Conservation (phyloP, 352 stramenopile species). For the Phytopythium boreale region DNA sequence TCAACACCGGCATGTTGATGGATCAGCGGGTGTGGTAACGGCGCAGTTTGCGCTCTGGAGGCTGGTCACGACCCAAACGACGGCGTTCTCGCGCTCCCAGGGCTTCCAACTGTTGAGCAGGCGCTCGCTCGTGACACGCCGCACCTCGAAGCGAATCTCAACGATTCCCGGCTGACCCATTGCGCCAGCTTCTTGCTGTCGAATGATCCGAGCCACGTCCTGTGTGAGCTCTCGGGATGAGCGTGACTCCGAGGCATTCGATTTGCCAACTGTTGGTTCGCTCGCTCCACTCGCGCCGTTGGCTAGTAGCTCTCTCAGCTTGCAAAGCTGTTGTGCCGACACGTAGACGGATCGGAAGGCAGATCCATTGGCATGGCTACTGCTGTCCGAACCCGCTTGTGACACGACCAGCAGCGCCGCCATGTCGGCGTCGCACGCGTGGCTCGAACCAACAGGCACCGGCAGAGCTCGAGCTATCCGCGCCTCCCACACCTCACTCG, state of each 20-base stretch:
- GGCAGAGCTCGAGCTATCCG: not conserved
- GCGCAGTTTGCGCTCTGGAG: not conserved
- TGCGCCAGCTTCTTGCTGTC: not conserved
- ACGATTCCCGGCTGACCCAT: not conserved
- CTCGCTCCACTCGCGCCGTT: not conserved
- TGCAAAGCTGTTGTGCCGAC: not conserved
- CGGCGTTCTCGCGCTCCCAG: constrained; percentile 53
- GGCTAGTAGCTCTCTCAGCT: not conserved
- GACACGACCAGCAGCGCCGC: constrained; percentile 6
- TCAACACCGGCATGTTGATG: not conserved
- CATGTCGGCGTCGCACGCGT: not conserved
- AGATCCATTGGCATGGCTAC: not conserved
- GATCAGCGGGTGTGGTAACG: not conserved
- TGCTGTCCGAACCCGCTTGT: not conserved
- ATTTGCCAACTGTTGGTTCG: not conserved
- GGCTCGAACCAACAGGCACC: not conserved
- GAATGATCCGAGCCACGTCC: not conserved
- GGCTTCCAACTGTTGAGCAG: constrained; percentile 58
- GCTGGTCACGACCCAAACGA: constrained; percentile 28
- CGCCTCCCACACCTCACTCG: not conserved
- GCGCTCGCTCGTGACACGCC: constrained; percentile 39
- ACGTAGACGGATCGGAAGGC: not conserved
- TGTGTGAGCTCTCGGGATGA: not conserved
- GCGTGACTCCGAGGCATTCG: not conserved
- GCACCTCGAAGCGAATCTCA: constrained; percentile 30